Base-by-base conservation (phyloP, 495 filamentous ascomycete species). In the Cercophora newfieldiana region DNA sequence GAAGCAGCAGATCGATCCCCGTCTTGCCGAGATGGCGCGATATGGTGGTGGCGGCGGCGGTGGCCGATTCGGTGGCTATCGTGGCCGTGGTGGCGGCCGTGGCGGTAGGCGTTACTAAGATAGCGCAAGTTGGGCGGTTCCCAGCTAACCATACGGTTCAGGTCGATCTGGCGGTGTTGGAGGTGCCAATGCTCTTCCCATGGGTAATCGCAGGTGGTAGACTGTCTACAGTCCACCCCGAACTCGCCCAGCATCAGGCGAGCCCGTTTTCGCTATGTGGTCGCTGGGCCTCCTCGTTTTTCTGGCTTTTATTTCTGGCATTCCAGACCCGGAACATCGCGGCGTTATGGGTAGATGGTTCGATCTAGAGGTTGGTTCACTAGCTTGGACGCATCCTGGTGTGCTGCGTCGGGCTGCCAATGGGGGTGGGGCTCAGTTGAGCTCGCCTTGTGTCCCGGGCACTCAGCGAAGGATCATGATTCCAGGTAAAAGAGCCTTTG, bases 1-100 rank as follows among this genome's bases (percentile, higher is more conserved):
- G 68, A 99, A 99, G 84, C 95, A 99, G 82, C 91, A 97, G 80
- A 93, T 99, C 78, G 96, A 98, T 74, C 95, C 95, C 72, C 88
- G 91, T 79, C 90, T 99, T 65, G 86, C 88, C 66, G 95, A 99
- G 83, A 98, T 98, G 95, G 89, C 88, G 63, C 91, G 95, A 76
- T 97, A 93, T 79, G 83, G 91, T 74, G 92, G 93, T 66, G 92
- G 94, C 59, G 94, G 94, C 68, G 91, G 93, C 61, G 85, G 90
- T 72, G 84, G 88, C 70, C 82, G 89, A 66, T 85, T 86, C 68
- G 81, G 89, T 59, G 81, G 89, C 59, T 70, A 70, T 65, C 71
- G 90, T 73, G 71, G 73, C 66, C 68, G 73, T 49, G 73, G 73
- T 48, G 74, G 75, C 59, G 75, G 75, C 37, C 74, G 75, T 65